A percentile compares a stretch with the other conserved stretches of the same genome.
These are phyloP conservation scores for Penicillium sp. DNA, from an alignment of 2,329 filamentous ascomycete species.

Conservation along the genomic window DNA sequence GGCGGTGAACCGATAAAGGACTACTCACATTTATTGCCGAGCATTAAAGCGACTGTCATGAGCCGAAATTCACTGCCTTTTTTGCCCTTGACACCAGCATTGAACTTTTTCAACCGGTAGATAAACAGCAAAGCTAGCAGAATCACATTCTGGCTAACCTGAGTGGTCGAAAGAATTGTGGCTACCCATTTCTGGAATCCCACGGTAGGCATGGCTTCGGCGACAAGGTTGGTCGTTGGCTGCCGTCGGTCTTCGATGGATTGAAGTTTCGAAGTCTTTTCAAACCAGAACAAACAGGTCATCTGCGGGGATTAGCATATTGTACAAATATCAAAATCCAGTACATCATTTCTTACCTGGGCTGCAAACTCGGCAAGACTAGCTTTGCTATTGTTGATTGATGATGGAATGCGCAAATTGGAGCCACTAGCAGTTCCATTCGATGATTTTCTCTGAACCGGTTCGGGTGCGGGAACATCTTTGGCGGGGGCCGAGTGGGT, in stretches of 20 bases:
- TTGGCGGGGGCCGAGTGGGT: conserved; percentile 25
- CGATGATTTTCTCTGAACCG: conserved; percentile 28
- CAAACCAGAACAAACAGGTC: conserved; percentile 97
- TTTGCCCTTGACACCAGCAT: conserved; percentile 84
- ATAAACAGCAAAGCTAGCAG: conserved; percentile 88
- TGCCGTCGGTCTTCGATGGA: conserved; percentile 63
- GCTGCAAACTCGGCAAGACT: conserved; percentile 81
- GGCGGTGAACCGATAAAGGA: conserved; percentile 23
- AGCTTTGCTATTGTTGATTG: conserved; percentile 73
- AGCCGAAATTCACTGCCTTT: conserved; percentile 91
- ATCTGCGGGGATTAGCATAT: conserved; percentile 57
- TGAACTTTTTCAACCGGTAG: conserved; percentile 86
- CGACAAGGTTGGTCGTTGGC: conserved; percentile 58
- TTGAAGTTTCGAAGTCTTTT: conserved; percentile 76
- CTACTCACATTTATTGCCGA: conserved; percentile 87
- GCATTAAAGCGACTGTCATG: conserved; percentile 91
- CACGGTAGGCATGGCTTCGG: conserved; percentile 72
- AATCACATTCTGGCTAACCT: conserved; percentile 95
- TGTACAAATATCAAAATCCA: neutral
- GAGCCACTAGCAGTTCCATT: conserved; percentile 43
- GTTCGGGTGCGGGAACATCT: conserved; percentile 21
- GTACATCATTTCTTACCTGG: conserved; percentile 54
- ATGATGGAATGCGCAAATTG: conserved; percentile 68
- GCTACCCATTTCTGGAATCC: conserved; percentile 94
- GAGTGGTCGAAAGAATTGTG: conserved; percentile 85